Evolutionary conservation across 306 rosid genomes (phyloP).

Genomic region (Medicago lupulina): DNA sequence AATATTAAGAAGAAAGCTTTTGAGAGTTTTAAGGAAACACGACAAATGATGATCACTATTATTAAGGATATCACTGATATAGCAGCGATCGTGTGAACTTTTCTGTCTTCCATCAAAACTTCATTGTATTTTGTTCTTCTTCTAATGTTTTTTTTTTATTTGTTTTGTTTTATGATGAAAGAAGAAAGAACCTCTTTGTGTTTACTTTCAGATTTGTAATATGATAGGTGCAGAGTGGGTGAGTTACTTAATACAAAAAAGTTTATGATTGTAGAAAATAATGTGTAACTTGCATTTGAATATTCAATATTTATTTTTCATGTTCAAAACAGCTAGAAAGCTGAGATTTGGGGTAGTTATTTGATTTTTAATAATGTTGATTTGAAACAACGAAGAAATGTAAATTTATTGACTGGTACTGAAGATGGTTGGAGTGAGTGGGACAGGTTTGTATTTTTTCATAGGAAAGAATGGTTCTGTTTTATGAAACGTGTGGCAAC

Average conservation of each 20-base stretch:
- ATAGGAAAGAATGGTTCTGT: background rate
- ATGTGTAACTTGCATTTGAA: constrained; percentile 7
- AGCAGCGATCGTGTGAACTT: constrained; percentile 54
- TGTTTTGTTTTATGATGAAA: constrained; percentile 17
- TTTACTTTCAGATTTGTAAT: background rate
- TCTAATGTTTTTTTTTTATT: background rate
- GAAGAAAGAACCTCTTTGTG: constrained; percentile 13
- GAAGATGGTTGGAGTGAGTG: constrained; percentile 3
- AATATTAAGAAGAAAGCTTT: constrained; percentile 71
- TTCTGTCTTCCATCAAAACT: constrained; percentile 74
- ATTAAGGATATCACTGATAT: constrained; percentile 51
- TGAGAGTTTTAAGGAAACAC: constrained; percentile 56
- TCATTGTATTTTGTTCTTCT: constrained; percentile 33
- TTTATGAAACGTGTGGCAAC: background rate
- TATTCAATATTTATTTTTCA: background rate
- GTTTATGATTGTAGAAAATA: background rate
- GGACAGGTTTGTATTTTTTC: background rate
- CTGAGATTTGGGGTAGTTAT: background rate
- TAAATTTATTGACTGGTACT: background rate
- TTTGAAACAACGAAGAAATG: constrained; percentile 39
- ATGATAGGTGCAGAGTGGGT: background rate
- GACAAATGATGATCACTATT: constrained; percentile 56
- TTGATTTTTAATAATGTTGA: background rate
- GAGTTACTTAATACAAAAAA: background rate
- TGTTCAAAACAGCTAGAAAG: background rate